phyloP scores from a whole-genome alignment of 768 basidiomycete genomes.

The Scleroderma citrinum region DNA sequence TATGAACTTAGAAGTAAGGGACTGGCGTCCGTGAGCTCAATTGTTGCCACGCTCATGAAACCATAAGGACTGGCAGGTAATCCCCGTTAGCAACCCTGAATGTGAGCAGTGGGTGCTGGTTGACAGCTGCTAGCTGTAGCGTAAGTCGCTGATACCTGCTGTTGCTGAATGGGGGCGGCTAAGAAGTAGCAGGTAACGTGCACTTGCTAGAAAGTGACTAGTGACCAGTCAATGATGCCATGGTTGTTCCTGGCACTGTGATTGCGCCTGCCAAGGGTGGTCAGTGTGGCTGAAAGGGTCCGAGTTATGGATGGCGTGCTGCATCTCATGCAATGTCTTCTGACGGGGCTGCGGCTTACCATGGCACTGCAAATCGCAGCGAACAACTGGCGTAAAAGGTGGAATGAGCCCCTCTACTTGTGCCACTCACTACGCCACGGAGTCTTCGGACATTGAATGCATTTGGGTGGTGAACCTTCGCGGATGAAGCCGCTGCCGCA shows the following conservation, averaged over 20 bases:
- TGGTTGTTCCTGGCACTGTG: background rate
- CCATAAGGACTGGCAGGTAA: constrained; percentile 21
- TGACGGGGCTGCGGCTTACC: background rate
- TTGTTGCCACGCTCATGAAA: constrained; percentile 15
- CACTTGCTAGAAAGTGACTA: background rate
- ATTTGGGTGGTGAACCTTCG: constrained; percentile 19
- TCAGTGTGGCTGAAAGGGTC: constrained; percentile 1
- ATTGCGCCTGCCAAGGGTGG: background rate
- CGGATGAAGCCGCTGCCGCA: constrained; percentile 11
- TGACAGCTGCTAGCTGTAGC: constrained; percentile 10
- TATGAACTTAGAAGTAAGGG: background rate
- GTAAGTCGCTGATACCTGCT: constrained; percentile 12
- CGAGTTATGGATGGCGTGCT: background rate
- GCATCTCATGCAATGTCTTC: background rate
- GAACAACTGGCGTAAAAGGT: background rate
- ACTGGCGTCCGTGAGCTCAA: background rate
- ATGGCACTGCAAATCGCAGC: background rate
- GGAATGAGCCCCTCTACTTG: constrained; percentile 1
- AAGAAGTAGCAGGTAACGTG: constrained; percentile 9
- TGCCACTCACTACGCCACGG: constrained; percentile 15
- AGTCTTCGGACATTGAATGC: constrained; percentile 28
- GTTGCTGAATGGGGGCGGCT: constrained; percentile 9
- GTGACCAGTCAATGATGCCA: background rate
- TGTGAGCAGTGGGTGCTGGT: constrained; percentile 10
- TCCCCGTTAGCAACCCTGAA: constrained; percentile 27